Conservation (phyloP, 805 yeast species). For the Candida namnaoensis region DNA sequence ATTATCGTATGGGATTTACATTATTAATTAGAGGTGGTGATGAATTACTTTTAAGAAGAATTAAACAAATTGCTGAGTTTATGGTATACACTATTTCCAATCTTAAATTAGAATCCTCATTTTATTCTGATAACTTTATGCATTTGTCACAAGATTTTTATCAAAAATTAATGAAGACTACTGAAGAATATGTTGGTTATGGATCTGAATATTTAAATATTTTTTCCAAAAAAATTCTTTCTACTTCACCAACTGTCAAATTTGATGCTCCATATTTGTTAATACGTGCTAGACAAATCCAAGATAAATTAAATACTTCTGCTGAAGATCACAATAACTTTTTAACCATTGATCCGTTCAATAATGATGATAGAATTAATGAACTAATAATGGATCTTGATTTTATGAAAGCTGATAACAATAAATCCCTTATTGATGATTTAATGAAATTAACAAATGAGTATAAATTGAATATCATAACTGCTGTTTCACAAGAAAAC, state of each 20-base stretch:
- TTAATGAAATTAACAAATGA: slow-evolving; percentile 8
- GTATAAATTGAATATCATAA: slow-evolving; percentile 22
- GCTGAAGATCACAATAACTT: slow-evolving; percentile 15
- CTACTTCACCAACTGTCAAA: slow-evolving; percentile 79
- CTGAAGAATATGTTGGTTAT: slow-evolving; percentile 17
- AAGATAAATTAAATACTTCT: slow-evolving; percentile 22
- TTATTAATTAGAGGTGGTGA: slow-evolving; percentile 78
- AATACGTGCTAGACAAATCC: slow-evolving; percentile 43
- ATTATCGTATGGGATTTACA: slow-evolving; percentile 69
- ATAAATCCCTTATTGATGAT: slow-evolving; percentile 17
- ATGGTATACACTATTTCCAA: slow-evolving; percentile 75
- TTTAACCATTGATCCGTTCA: background rate
- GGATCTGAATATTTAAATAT: slow-evolving; percentile 28
- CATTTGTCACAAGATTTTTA: slow-evolving; percentile 34
- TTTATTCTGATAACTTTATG: slow-evolving; percentile 63
- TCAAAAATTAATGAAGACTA: slow-evolving; percentile 12
- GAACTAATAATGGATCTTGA: slow-evolving; percentile 11
- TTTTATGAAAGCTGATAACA: background rate
- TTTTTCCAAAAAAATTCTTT: slow-evolving; percentile 46
- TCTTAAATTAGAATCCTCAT: slow-evolving; percentile 67
- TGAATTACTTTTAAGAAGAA: slow-evolving; percentile 47
- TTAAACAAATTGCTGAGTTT: slow-evolving; percentile 75
- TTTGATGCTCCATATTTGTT: slow-evolving; percentile 65
- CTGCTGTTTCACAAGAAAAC: slow-evolving; percentile 22
- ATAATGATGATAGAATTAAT: slow-evolving; percentile 4